Base-by-base conservation (phyloP, 805 yeast species). In the Diddensiella santjacobensis region DNA sequence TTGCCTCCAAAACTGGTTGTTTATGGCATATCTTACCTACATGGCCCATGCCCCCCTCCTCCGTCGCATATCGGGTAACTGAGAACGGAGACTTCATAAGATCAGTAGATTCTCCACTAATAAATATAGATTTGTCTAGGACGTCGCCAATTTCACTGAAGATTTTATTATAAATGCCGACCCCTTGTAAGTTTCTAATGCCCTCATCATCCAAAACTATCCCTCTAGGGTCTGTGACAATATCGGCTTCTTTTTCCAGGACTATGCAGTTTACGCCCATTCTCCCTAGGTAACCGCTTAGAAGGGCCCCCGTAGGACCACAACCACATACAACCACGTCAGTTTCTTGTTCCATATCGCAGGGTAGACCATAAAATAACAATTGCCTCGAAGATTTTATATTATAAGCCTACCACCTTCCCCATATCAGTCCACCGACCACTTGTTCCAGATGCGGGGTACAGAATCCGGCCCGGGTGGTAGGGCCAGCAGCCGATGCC, bases 311-410 rank as follows among this genome's bases (percentile, higher is more conserved):
- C 13, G 42, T 39, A 22, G 42, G 42, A 15, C 42, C 42, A 20
- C 42, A 39, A 8, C 42, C 42, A 19, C 42, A 39, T 11, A 39
- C 29, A 15, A 39, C 29, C 5, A 39, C 42, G 22, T 39, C 26
- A 8, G 42, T 39, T 20, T 36, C 53, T 8, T 39, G 39, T 15
- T 35, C 20, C 17, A 15, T n/a, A 8, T 35, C 33, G 10, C n/a
- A 10, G n/a, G n/a, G n/a, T n/a, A 11, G 33, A 11, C 33, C 33
- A 29, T n/a, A 29, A 29, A 29, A 11, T 58, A 22, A 58, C n/a
- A n/a, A n/a, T n/a, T n/a, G n/a, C n/a, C n/a, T n/a, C n/a, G n/a
- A n/a, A n/a, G n/a, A n/a, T n/a, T n/a, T n/a, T n/a, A n/a, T n/a
- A n/a, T n/a, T n/a, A n/a, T n/a, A n/a, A n/a, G n/a, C n/a, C n/a